Percentiles rank a stretch among this genome's conserved stretches.
phyloP scores from a whole-genome alignment of 345 rosid genomes.

The Corchorus capsularis region DNA sequence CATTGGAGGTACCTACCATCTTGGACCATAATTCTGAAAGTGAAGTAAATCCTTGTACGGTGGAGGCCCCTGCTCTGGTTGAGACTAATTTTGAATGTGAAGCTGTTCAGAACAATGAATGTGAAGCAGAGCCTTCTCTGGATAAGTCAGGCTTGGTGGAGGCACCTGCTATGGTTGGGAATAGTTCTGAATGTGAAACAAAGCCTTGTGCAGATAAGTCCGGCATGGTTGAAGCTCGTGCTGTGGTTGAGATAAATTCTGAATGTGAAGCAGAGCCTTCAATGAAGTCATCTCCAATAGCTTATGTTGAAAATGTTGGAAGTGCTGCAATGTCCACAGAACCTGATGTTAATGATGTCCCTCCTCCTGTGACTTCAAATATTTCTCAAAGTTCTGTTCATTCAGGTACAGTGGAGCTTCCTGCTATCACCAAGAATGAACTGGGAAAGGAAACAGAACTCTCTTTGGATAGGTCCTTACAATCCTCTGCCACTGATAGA shows the following conservation, averaged over 20 bases:
- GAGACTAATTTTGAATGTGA: too few species aligned
- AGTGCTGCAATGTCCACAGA: conserved; percentile 9
- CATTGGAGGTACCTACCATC: too few species aligned
- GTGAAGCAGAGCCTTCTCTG: background rate
- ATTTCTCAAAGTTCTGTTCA: background rate
- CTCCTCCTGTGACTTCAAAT: background rate
- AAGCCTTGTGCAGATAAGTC: conserved; percentile 12
- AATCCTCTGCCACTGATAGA: background rate
- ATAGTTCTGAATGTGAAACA: background rate
- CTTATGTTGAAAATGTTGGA: conserved; percentile 1
- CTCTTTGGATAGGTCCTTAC: background rate
- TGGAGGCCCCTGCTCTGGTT: too few species aligned
- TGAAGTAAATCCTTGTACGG: too few species aligned
- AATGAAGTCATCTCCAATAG: conserved; percentile 8
- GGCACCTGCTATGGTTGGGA: conserved; percentile 13
- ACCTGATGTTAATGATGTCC: conserved; percentile 16
- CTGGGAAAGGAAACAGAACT: background rate
- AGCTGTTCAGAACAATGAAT: too few species aligned
- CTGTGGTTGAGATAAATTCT: conserved; percentile 12
- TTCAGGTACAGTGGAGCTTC: background rate
- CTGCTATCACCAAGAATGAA: background rate
- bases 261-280: conserved; percentile 12
- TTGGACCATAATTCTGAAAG: too few species aligned
- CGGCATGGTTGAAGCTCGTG: conserved; percentile 9
- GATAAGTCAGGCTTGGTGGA: conserved; percentile 3